phyloP scores from a whole-genome alignment of 331 rosid species.

The Pyracantha coccinea region DNA sequence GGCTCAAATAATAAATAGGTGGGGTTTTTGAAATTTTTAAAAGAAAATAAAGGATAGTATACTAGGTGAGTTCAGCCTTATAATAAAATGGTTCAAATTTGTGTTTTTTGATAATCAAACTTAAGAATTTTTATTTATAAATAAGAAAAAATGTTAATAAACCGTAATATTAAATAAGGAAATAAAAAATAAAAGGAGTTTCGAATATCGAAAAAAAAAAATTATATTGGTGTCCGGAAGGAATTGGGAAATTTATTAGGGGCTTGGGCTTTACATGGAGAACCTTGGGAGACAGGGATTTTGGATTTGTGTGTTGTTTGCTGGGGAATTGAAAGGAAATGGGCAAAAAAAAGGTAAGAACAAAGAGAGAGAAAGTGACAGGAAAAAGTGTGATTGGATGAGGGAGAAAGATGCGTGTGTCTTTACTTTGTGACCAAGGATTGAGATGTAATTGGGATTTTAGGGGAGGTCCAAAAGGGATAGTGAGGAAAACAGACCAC shows the following conservation, averaged over 20 bases:
- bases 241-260: neutral
- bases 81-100: fast-evolving
- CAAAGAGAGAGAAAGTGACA: neutral
- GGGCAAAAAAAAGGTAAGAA: neutral
- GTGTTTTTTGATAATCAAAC: too few relatives aligned
- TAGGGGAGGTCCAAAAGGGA: neutral
- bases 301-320: neutral
- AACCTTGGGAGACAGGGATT: neutral
- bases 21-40: too few relatives aligned
- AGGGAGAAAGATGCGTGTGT: neutral
- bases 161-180: fast-evolving
- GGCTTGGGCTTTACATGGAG: neutral
- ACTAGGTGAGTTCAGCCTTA: fast-evolving
- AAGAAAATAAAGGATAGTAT: too few relatives aligned
- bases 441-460: neutral
- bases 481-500: neutral
- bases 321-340: neutral
- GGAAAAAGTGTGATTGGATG: too few relatives aligned
- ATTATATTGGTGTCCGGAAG: neutral
- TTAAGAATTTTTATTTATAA: too few relatives aligned
- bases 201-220: too few relatives aligned
- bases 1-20: conserved; percentile 5
- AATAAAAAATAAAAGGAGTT: too few relatives aligned
- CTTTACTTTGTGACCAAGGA: neutral
- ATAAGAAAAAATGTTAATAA: fast-evolving